Evolutionary conservation across 2,329 filamentous ascomycete genomes (phyloP).

Genomic region (Fusarium veterinarium): DNA sequence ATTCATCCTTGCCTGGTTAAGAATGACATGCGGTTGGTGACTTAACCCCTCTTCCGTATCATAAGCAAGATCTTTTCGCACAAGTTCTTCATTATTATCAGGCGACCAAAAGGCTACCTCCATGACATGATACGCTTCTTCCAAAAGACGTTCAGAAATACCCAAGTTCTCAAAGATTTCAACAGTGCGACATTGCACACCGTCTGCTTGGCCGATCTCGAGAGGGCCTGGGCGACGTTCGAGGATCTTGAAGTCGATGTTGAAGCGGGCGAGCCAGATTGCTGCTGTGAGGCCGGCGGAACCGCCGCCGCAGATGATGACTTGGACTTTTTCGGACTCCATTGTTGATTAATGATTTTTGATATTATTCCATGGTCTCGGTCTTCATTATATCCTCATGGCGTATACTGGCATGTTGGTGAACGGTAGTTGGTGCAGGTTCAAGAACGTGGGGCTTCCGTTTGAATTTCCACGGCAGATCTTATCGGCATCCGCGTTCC

Average conservation of each 20-base stretch:
- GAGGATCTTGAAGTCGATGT: slow-evolving; percentile 14
- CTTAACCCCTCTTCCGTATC: slow-evolving; percentile 72
- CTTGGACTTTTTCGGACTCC: slow-evolving; percentile 5
- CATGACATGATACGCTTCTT: slow-evolving; percentile 75
- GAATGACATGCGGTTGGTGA: slow-evolving; percentile 72
- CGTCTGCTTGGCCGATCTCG: slow-evolving; percentile 56
- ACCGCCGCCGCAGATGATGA: slow-evolving; percentile 18
- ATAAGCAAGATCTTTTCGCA: slow-evolving; percentile 68
- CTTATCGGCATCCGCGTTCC: slow-evolving; percentile 7
- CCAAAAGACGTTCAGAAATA: slow-evolving; percentile 71
- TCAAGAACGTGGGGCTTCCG: not conserved
- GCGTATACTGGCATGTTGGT: not conserved
- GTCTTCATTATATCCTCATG: not conserved
- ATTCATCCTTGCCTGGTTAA: slow-evolving; percentile 58
- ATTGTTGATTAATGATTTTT: not conserved
- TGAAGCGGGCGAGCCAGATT: slow-evolving; percentile 17
- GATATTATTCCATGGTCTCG: accelerated
- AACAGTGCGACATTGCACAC: slow-evolving; percentile 70
- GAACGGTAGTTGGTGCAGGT: not conserved
- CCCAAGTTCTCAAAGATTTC: slow-evolving; percentile 80
- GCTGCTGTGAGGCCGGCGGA: slow-evolving; percentile 24
- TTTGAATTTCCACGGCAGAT: not conserved
- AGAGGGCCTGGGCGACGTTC: slow-evolving; percentile 4
- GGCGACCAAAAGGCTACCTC: slow-evolving; percentile 72
- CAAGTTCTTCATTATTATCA: slow-evolving; percentile 65